Evolutionary conservation across 352 stramenopile species (phyloP).

Genomic region (Saprolegnia diclina): DNA sequence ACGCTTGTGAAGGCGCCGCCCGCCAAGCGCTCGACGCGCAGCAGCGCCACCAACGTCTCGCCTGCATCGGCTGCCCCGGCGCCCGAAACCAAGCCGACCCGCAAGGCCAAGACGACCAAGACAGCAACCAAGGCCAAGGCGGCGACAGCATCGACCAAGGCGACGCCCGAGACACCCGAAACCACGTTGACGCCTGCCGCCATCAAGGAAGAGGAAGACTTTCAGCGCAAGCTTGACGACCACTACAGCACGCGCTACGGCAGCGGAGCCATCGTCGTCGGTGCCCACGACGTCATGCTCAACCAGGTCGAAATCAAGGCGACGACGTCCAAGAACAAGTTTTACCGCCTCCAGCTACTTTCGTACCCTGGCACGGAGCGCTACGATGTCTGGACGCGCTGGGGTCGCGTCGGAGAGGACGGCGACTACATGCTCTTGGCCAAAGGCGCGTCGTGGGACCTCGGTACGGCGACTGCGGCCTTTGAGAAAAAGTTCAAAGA

Average conservation of each 20-base stretch:
- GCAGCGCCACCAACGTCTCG: neutral
- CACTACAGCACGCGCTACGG: neutral
- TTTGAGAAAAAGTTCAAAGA: slow-evolving; percentile 33
- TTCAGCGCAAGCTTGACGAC: slow-evolving; percentile 7
- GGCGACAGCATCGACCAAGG: neutral
- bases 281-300: slow-evolving; percentile 30
- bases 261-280: neutral
- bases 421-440: slow-evolving; percentile 26
- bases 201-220: neutral
- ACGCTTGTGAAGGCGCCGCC: neutral
- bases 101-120: neutral
- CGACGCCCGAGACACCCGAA: neutral
- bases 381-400: slow-evolving; percentile 31
- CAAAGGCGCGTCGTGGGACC: slow-evolving; percentile 4
- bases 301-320: slow-evolving; percentile 36
- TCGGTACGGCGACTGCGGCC: neutral
- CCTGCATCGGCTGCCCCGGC: neutral
- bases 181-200: neutral
- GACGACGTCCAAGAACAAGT: slow-evolving; percentile 37
- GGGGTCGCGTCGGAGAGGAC: slow-evolving; percentile 31
- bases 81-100: neutral
- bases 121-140: neutral
- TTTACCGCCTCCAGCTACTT: slow-evolving; percentile 33
- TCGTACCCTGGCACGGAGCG: slow-evolving; percentile 1
- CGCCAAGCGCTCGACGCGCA: neutral